Conservation (phyloP, 345 rosid genomes). For the Abelmoschus esculentus region DNA sequence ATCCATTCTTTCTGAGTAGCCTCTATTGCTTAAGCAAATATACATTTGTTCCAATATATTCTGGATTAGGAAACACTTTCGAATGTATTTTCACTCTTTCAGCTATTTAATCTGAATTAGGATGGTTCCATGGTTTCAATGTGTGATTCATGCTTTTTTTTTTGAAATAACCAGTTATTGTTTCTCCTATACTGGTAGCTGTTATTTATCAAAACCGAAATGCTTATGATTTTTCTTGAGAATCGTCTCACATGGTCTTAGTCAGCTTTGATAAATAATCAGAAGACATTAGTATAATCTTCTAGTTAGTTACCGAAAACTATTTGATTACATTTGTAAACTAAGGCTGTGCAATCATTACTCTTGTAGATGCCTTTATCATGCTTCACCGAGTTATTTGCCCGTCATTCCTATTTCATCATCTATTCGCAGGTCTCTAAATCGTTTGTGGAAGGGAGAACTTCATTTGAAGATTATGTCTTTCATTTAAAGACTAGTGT, state of each 20-base stretch:
- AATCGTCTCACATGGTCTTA: background rate
- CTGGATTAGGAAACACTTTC: background rate
- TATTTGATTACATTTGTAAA: background rate
- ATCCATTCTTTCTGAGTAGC: background rate
- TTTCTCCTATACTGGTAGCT: background rate
- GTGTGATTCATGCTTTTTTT: background rate
- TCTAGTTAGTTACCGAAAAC: slow-evolving; percentile 1
- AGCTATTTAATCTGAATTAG: background rate
- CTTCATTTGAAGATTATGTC: slow-evolving; percentile 38
- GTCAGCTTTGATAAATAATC: background rate
- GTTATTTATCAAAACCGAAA: background rate
- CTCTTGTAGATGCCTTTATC: background rate
- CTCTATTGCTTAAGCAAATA: background rate
- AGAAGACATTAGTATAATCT: background rate
- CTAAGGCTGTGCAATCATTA: background rate
- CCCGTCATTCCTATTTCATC: slow-evolving; percentile 4
- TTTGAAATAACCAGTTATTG: background rate
- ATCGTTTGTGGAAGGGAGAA: slow-evolving; percentile 49
- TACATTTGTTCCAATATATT: background rate
- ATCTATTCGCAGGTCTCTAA: slow-evolving; percentile 43
- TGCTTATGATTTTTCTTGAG: background rate
- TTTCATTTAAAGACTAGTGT: slow-evolving; percentile 32
- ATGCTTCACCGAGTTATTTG: background rate
- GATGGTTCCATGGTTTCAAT: background rate
- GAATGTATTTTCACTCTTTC: background rate